Evolutionary conservation across 2,329 filamentous ascomycete genomes (phyloP), one percentile per base, ranked within the genome.

Genomic region (Spiromastix sp.): DNA sequence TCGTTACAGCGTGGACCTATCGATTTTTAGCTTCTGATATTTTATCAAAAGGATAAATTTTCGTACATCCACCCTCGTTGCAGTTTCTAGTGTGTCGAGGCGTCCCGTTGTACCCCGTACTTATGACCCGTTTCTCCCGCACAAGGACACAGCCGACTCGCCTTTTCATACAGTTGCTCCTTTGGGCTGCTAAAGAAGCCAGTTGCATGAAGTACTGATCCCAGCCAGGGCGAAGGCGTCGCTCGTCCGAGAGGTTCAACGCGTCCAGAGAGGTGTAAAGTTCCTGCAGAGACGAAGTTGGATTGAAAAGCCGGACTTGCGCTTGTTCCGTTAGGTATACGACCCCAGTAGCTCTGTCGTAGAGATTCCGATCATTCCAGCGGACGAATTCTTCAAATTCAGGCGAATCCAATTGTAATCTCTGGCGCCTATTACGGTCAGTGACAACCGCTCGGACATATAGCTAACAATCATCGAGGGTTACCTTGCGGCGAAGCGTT

Each of bases 181-280:
- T 75, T 48, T 85, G 81, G 1, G 89, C 84, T 5, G 91, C 91
- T 31, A 98, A 75, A 21, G 83, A 85, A 4, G 91, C 87, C n/a
- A 98, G 70, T 26, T 84, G 77, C 91, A 98, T 98, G 56, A 98
- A 98, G 65, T 98, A 98, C 50, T 83, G 79, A 60, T 98, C 91
- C 91, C 91, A 98, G 32, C 76, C 79, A 1, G 91, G 91, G 2
- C 91, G 77, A 22, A 98, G 70, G 2, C 91, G 80, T 48, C 82
- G 74, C 21, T 80, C 72, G 51, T 91, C 79, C 2, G 81, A 71
- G 17, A 98, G 73, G 55, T 93, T 75, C 5, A 95, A 71, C 30
- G 75, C 72, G 32, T 73, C 70, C 1, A 98, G 73, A 6, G 82
- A 79, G 3, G 71, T 67, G 56, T 85, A 78, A 4, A 96, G 71